phyloP scores from a whole-genome alignment of 2,329 filamentous ascomycete species.

The Chaetomiaceae sp. region DNA sequence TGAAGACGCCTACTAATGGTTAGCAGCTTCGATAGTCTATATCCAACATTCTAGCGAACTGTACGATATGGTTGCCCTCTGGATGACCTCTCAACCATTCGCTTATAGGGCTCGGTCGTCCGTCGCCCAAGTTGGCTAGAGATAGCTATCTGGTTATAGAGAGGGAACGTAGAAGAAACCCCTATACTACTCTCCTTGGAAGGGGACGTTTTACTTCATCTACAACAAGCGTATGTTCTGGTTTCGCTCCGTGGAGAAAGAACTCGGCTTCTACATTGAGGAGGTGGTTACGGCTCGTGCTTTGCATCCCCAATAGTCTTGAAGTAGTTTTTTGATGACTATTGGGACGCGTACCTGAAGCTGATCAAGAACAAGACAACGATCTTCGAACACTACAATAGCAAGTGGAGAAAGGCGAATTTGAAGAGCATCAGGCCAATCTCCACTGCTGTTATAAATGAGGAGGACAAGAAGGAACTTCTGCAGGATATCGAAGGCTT shows the following conservation, averaged over 20 bases:
- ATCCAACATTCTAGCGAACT: constrained; percentile 1
- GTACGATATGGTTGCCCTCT: constrained; percentile 7
- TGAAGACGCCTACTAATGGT: neutral
- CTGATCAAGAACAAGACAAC: constrained; percentile 24
- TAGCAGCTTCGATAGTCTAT: constrained; percentile 7
- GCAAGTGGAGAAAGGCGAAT: constrained; percentile 24
- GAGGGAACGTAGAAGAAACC: constrained; percentile 7
- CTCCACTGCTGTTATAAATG: constrained; percentile 20
- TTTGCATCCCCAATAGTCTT: constrained; percentile 18
- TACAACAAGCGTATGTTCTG: constrained; percentile 6
- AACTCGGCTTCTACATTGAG: neutral
- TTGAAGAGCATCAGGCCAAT: constrained; percentile 22
- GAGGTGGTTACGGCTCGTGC: constrained; percentile 3
- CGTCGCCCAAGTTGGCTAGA: constrained; percentile 7
- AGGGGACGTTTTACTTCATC: constrained; percentile 10
- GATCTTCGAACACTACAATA: constrained; percentile 27
- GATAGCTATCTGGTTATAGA: neutral
- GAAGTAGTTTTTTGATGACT: constrained; percentile 30
- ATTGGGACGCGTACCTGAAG: constrained; percentile 28
- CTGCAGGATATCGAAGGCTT: constrained; percentile 35
- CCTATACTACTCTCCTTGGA: constrained; percentile 6
- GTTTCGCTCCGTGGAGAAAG: constrained; percentile 2
- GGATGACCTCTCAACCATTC: constrained; percentile 5
- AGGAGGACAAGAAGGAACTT: constrained; percentile 21
- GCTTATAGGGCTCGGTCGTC: constrained; percentile 7